Base-by-base conservation (phyloP, 345 rosid species). In the Aquilaria malaccensis region DNA sequence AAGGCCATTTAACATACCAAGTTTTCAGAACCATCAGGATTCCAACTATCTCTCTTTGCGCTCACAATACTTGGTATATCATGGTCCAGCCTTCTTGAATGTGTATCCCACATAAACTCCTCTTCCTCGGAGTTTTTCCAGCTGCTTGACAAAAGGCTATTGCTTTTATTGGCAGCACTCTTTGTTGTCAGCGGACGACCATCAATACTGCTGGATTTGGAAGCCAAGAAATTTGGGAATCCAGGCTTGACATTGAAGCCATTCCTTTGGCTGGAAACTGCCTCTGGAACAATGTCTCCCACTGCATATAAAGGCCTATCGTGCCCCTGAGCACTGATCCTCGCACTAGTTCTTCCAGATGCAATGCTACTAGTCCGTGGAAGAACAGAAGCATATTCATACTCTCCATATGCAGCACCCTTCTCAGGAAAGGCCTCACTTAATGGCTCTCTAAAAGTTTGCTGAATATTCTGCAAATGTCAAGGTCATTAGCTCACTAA, bases 61-160 rank as follows among this genome's bases (percentile, higher is more conserved):
- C 70, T 73, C 43, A 85, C 64, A 63, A 77, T 60, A 67, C 55
- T 71, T 62, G 75, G 63, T 54, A 72, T 72, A 65, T 80, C 85
- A n/a, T 80, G 80, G 69, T 83, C 87, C 11, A 84, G 72, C 61
- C 81, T 67, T 68, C 92, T 80, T 59, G 96, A 79, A 63, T 83
- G 92, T 82, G 83, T 82, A 13, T 94, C 99, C 99, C 99, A 94
- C 85, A 85, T 77, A 72, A 85, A 94, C 76, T 94, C 97, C 70
- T 94, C 97, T 75, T 94, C 97, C 80, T 90, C 97, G 3, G 95
- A 88, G 72, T 88, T 88, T 70, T 88, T 90, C 97, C 96, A 90
- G 87, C 83, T 88, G 67, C 71, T 72, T 60, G 95, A 74, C 64
- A 77, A 70, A 31, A 80, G 76, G 33, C 72, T 72, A 59, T 69